These are phyloP conservation scores for Oemleria cerasiformis DNA, from an alignment of 306 rosid species.

Conservation along the genomic window DNA sequence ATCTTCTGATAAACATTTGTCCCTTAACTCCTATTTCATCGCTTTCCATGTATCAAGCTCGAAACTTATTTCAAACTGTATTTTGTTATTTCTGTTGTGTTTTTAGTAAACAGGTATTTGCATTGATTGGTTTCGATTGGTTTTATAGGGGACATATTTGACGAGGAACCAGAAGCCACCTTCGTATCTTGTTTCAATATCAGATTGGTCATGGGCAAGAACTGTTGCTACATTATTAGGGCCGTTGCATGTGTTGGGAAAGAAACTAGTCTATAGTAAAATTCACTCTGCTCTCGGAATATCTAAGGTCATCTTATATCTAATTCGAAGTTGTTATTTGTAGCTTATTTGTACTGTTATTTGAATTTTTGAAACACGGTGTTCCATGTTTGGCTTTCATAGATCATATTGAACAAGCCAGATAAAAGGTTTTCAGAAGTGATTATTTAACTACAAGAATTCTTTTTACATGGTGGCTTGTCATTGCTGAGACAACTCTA, in stretches of 20 bases:
- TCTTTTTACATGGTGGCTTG: too few species aligned
- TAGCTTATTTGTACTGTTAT: not conserved
- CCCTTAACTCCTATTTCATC: not conserved
- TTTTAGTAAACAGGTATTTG: constrained; percentile 1
- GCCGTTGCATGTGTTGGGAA: constrained; percentile 80
- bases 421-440: not conserved
- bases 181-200: constrained; percentile 42
- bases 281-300: constrained; percentile 74
- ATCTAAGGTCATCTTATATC: constrained; percentile 38
- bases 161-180: constrained; percentile 55
- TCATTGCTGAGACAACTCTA: not conserved
- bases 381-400: not conserved
- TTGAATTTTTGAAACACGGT: not conserved
- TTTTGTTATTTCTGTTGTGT: not conserved
- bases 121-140: constrained; percentile 23
- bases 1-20: not conserved
- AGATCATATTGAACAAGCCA: not conserved
- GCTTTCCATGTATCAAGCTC: not conserved
- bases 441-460: not conserved
- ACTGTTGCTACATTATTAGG: constrained; percentile 49
- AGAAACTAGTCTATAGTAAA: constrained; percentile 68
- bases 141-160: constrained; percentile 65
- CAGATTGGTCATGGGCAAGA: constrained; percentile 87
- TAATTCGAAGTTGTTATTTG: not conserved
- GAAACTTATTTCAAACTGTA: not conserved